Conservation (phyloP, 1,284 basidiomycete genomes). For the Filobasidium uniguttulatum region DNA sequence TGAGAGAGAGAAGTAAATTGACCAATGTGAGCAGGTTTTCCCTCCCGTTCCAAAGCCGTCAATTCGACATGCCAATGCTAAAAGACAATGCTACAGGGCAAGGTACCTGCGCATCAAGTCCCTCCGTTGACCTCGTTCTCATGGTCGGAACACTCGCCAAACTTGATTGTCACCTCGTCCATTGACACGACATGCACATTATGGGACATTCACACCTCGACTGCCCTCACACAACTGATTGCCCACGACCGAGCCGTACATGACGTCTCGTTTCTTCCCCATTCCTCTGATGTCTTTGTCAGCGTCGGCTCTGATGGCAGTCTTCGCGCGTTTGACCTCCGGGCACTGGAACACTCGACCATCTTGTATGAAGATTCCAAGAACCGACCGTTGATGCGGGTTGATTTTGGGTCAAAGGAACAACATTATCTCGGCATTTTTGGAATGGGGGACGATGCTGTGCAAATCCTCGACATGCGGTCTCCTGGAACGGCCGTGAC, state of each 20-base stretch:
- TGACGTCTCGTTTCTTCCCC: slow-evolving; percentile 95
- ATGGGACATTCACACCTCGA: slow-evolving; percentile 91
- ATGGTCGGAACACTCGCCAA: slow-evolving; percentile 82
- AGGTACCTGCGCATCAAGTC: slow-evolving; percentile 65
- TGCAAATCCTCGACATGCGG: slow-evolving; percentile 87
- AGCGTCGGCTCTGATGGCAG: slow-evolving; percentile 96
- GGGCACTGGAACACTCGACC: slow-evolving; percentile 92
- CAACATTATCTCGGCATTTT: slow-evolving; percentile 34
- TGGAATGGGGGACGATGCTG: slow-evolving; percentile 58
- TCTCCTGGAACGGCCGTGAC: slow-evolving; percentile 85
- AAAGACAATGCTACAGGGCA: slow-evolving; percentile 50
- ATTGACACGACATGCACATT: slow-evolving; percentile 93
- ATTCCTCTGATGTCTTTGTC: slow-evolving; percentile 95
- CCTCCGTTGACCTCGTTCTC: slow-evolving; percentile 90
- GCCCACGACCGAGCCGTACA: slow-evolving; percentile 98
- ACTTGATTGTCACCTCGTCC: slow-evolving; percentile 81
- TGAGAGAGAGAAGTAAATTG: slow-evolving; percentile 40
- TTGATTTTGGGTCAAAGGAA: slow-evolving; percentile 21
- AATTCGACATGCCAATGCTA: not conserved
- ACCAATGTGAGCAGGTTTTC: slow-evolving; percentile 54
- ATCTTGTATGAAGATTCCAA: slow-evolving; percentile 88
- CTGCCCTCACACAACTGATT: slow-evolving; percentile 93
- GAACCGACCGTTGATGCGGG: slow-evolving; percentile 29
- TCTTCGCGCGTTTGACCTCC: slow-evolving; percentile 87
- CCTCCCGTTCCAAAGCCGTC: not conserved